Evolutionary conservation across 257 asterid species (phyloP), one percentile per base, ranked within the genome.

Genomic region (Lantana camara): DNA sequence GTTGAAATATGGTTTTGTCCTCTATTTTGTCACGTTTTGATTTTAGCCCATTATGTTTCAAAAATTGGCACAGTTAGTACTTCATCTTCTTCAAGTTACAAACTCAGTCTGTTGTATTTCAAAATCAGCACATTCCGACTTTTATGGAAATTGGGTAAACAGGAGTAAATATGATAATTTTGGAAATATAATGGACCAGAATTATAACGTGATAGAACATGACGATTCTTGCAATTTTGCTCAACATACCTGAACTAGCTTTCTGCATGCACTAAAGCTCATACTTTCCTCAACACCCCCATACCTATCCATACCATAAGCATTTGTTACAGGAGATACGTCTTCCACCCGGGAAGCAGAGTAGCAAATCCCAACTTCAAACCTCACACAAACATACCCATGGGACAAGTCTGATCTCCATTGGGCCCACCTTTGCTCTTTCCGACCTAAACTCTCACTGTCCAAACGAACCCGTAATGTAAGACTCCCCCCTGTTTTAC

Each of bases 241-340:
- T 5, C 32, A 27, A 74, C 48, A 48, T 74, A 94, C 99, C 95
- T 84, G 96, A 75, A 88, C 98, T 42, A 94, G 73, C 77, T 82
- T 94, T 73, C 73, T 82, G 93, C 95, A 90, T 34, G 95, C 80
- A 45, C 62, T 78, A 75, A 94, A 94, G 84, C 99, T 86, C 88
- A 94, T 68, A 65, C 78, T 78, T 67, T 85, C 96, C 77, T 85
- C 92, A 30, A 73, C 77, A 27, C 77, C 77, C 24, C 81, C 79
- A 37, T 50, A 41, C 73, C 65, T 76, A 34, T 69, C 82, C 27
- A 74, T 70, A 40, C 65, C 72, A 12, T 42, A 70, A 7, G 79
- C 69, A 20, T 27, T 27, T 5, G 8, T 37, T 14, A 58, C 23
- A 27, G 76, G 52, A 57, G 63, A 66, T 56, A 55, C 29, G 37